Base-by-base conservation (phyloP, 352 stramenopile genomes). In the Phytopythium helicoides region DNA sequence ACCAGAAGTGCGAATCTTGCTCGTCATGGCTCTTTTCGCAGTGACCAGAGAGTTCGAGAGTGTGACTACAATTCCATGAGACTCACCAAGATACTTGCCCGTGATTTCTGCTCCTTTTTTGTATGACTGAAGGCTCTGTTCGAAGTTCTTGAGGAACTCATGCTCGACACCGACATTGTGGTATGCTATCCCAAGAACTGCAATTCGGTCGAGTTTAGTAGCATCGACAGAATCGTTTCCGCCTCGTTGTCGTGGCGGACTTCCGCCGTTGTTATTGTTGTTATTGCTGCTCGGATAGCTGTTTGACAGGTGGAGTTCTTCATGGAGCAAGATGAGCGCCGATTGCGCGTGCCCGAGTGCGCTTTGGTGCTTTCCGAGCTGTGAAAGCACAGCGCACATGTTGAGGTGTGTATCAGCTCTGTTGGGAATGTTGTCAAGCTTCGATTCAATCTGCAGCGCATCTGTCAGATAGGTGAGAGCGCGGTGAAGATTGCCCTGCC, bases 81-180 rank as follows among this genome's bases (percentile, higher is more conserved):
- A 76, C 7, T 88, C 75, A 3, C 94, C 93, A 1, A 98, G 73
- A 61, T 94, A 92, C 18, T 60, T 68, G 12, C 84, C 70, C 3
- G 87, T 84, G 38, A 97, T 66, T 49, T 98, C 86, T 15, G 94
- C 87, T 4, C 92, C 94, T 64, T 97, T 98, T 37, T 84, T 81
- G 71, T 98, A 98, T 15, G 86, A 94, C 36, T 94, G 73, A 9
- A 98, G 40, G 45, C 83, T 95, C 18, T 92, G 65, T 44, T 97
- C 86, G 56, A 83, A 97, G 50, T 83, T 90, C 54, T 97, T 98
- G 16, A 98, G 69, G 54, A 98, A 98, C 55, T 98, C 94, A 42
- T 98, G 89, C 63, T 98, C 94, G 18, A 98, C 94, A 22, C 92
- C 94, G 36, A 97, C 89, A 54, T 98, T 98, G 58, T 98, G 94